Evolutionary conservation across 495 filamentous ascomycete genomes (phyloP).

Genomic region (Venustampulla echinocandica): DNA sequence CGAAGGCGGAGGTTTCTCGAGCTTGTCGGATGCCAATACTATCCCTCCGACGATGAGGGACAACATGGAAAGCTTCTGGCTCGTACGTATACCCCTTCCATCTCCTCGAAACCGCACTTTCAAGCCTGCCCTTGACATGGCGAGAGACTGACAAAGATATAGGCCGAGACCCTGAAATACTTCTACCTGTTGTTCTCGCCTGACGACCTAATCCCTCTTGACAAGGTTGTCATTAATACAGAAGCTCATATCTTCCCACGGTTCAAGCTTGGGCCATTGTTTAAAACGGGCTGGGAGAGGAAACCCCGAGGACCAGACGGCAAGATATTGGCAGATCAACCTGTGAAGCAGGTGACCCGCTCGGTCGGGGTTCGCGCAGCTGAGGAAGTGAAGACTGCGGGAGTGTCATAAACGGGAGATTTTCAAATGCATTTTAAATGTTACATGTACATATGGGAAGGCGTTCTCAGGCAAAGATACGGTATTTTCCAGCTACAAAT

Average conservation of each 20-base stretch:
- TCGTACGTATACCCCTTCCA: slow-evolving; percentile 43
- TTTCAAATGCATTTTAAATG: too few species aligned
- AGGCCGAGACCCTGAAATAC: slow-evolving; percentile 97
- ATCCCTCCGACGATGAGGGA: slow-evolving; percentile 57
- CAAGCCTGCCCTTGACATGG: background rate
- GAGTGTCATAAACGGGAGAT: background rate
- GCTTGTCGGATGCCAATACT: slow-evolving; percentile 63
- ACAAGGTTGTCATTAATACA: slow-evolving; percentile 86
- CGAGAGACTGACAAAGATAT: slow-evolving; percentile 11
- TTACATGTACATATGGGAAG: slow-evolving; percentile 2
- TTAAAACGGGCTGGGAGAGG: slow-evolving; percentile 83
- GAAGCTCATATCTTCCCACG: slow-evolving; percentile 88
- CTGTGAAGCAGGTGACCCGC: slow-evolving; percentile 8
- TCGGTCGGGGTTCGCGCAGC: slow-evolving; percentile 6
- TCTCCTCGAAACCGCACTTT: background rate
- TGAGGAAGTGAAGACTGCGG: slow-evolving; percentile 7
- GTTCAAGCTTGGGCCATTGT: slow-evolving; percentile 55
- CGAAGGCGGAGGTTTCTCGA: slow-evolving; percentile 74
- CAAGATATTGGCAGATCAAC: slow-evolving; percentile 16
- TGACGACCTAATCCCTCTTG: slow-evolving; percentile 71
- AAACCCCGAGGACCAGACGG: slow-evolving; percentile 34
- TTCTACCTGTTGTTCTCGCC: slow-evolving; percentile 92
- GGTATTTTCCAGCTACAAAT: too few species aligned
- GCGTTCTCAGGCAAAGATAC: too few species aligned
- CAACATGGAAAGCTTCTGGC: slow-evolving; percentile 95